A percentile compares a stretch with the other conserved stretches of the same genome.
Evolutionary conservation across 83 land plant species (phyloP).

Genomic region (Picea abies): DNA sequence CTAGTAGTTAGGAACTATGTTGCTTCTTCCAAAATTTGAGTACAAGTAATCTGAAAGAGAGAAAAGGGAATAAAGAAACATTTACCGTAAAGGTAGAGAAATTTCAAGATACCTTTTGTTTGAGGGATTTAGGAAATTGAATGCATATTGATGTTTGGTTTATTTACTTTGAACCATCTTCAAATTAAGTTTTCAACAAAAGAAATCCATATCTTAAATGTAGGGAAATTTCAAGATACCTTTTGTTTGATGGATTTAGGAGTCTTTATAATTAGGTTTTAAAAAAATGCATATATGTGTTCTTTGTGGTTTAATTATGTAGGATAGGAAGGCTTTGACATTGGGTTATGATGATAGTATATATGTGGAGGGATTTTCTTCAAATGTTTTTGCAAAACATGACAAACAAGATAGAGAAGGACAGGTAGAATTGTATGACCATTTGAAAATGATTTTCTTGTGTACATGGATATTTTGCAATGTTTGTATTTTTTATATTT

Average conservation of each 20-base stretch:
- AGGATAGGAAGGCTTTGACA: slow-evolving; percentile 54
- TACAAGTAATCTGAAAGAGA: too few species aligned
- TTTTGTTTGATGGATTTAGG: neutral
- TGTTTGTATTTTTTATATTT: neutral
- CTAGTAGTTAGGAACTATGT: too few species aligned
- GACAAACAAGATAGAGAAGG: slow-evolving; percentile 99
- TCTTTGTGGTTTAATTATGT: slow-evolving; percentile 20
- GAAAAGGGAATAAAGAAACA: neutral
- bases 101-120: neutral
- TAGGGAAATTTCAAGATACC: neutral
- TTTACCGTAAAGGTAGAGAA: neutral
- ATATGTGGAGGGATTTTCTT: slow-evolving; percentile 93
- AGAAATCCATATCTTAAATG: too few species aligned
- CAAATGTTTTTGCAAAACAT: slow-evolving; percentile 89
- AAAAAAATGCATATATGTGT: neutral
- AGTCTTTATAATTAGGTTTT: neutral
- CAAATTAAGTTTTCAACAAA: neutral
- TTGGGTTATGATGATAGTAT: slow-evolving; percentile 85
- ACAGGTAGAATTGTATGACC: slow-evolving; percentile 86
- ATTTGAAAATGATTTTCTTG: neutral
- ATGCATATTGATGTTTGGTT: neutral
- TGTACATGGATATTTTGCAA: neutral
- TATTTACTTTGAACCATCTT: neutral
- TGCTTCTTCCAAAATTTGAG: too few species aligned
- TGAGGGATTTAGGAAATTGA: neutral